phyloP scores from a whole-genome alignment of 805 yeast species.

The Sugiyamaella valdiviana region DNA sequence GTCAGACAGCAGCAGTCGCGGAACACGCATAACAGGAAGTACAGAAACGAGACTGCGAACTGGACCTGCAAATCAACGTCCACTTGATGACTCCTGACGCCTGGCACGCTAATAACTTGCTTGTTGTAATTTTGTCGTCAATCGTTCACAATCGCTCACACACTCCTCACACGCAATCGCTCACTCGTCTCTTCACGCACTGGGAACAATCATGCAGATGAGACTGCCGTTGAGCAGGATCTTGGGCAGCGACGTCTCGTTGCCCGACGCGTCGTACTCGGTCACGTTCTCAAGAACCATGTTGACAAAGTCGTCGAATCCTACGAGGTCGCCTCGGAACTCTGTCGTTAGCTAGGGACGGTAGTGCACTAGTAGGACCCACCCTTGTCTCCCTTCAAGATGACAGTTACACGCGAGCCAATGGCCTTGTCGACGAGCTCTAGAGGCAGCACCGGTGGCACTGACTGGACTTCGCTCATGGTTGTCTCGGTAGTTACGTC shows the following conservation, averaged over 20 bases:
- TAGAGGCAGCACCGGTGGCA: conserved; percentile 47
- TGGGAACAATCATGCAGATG: conserved; percentile 36
- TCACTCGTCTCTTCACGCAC: not conserved
- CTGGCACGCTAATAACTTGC: too few relatives aligned
- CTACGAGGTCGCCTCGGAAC: conserved; percentile 81
- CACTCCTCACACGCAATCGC: too few relatives aligned
- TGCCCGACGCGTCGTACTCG: conserved; percentile 40
- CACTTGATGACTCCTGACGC: too few relatives aligned
- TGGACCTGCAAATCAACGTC: too few relatives aligned
- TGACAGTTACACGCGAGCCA: conserved; percentile 71
- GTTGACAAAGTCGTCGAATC: conserved; percentile 92
- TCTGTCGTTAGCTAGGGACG: conserved; percentile 44
- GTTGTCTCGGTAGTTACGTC: not conserved
- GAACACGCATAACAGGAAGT: too few relatives aligned
- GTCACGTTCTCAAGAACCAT: conserved; percentile 72
- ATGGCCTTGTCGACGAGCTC: conserved; percentile 85
- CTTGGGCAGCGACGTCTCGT: conserved; percentile 26
- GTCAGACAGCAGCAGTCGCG: too few relatives aligned
- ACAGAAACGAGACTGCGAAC: too few relatives aligned
- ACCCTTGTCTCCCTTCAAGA: conserved; percentile 46
- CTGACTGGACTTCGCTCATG: not conserved
- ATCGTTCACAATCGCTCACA: too few relatives aligned
- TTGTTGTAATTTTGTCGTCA: too few relatives aligned
- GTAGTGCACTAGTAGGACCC: conserved; percentile 11
- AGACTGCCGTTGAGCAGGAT: conserved; percentile 37